Evolutionary conservation across 78 protist genomes (phyloP).

Genomic region (Creolimax fragrantissima): DNA sequence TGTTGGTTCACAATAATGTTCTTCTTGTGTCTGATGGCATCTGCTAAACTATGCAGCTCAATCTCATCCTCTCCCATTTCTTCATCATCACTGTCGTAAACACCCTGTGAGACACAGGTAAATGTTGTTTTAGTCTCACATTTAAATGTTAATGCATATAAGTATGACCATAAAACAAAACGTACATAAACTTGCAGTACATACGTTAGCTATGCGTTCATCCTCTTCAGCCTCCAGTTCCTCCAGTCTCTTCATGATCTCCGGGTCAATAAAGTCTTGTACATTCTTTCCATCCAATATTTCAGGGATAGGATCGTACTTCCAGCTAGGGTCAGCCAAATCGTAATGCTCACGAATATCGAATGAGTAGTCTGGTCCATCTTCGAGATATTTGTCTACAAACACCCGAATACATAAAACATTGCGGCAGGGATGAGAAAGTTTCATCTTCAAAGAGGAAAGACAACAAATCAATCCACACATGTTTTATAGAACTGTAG

Average conservation of each 20-base stretch:
- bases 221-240: slow-evolving; percentile 60
- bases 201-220: background rate
- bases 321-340: slow-evolving; percentile 72
- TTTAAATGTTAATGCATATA: background rate
- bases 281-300: slow-evolving; percentile 95
- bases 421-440: no score
- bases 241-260: slow-evolving; percentile 59
- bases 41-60: background rate
- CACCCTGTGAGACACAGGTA: background rate
- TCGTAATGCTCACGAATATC: slow-evolving; percentile 37
- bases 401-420: slow-evolving; percentile 6
- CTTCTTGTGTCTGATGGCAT: background rate
- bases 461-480: no score
- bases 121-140: no score
- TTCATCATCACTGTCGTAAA: background rate
- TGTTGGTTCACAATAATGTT: background rate
- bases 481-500: no score
- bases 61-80: background rate
- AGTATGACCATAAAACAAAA: background rate
- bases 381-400: slow-evolving; percentile 37
- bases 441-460: no score
- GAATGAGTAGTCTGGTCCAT: slow-evolving; percentile 46
- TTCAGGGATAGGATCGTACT: slow-evolving; percentile 92
- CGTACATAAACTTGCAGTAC: no score
- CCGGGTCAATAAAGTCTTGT: slow-evolving; percentile 92